Base-by-base conservation (phyloP, 1,284 basidiomycete species). In the Phellopilus nigrolimitatus region DNA sequence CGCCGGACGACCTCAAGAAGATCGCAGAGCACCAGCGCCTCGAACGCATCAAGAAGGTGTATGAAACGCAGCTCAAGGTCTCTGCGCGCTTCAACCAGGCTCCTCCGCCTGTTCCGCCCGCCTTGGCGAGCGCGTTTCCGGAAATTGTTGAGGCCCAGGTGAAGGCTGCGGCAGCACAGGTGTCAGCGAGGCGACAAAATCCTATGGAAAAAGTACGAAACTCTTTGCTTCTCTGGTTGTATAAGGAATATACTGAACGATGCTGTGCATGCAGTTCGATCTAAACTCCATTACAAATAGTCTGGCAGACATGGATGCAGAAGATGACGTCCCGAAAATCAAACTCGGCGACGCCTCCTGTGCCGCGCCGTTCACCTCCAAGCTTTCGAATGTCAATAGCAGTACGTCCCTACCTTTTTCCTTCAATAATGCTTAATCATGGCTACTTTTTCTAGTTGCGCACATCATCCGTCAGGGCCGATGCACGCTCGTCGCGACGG, bases 281-380 rank as follows among this genome's bases (percentile, higher is more conserved):
- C 65, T 95, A 60, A 75, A 77, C 13, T 75, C 84, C 1, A 95
- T 97, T 59, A 97, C 92, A 10, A 87, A 91, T 61, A 89, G 91
- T 61, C 70, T 97, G 65, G 82, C 92, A 1, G 88, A 94, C 37
- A 84, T 97, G 81, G 95, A 97, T 47, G 88, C 88, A 9, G 94
- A 95, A 21, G 84, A 88, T 25, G 93, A 97, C 24, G 85, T 94
- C 0, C 94, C 94, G 5, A 91, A 95, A 71, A 97, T 97, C 70
- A 97, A 97, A 69, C 83, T 97, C 24, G 94, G 94, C 27, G 94
- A 97, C 65, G 94, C 94, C 0, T 95, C 91, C 3, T 97, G 94
- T 62, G 94, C 94, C 9, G 94, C 94, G 1, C 94, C 95, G 0
- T 97, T 97, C 73, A 97, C 94, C 0, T 95, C 92, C 7, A 97